Conservation (phyloP, 139 green algal genomes). For the Tetradesmus obliquus region DNA sequence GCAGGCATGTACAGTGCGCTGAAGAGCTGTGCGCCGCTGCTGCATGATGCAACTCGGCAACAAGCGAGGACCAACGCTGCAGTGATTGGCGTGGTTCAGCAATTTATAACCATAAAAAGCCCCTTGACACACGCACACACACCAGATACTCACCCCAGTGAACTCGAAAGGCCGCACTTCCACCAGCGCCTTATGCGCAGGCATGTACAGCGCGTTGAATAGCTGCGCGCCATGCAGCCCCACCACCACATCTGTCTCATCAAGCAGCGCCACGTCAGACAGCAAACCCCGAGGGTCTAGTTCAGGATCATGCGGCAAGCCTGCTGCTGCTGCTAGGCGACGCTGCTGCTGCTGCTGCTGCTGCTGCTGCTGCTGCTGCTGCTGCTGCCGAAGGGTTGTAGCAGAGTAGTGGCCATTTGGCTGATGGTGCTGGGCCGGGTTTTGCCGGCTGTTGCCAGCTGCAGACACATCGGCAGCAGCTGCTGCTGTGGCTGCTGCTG, state of each 20-base stretch:
- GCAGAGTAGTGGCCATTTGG: background rate
- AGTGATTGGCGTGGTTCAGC: too few relatives aligned
- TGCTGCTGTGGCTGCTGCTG: background rate
- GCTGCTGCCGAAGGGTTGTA: background rate
- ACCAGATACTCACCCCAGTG: background rate
- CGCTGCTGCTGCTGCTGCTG: background rate
- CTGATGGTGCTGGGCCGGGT: background rate
- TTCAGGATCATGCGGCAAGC: background rate
- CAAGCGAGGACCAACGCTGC: background rate
- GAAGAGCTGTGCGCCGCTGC: background rate
- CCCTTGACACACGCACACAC: too few relatives aligned
- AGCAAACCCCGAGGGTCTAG: slow-evolving; percentile 6
- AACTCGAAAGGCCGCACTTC: slow-evolving; percentile 15
- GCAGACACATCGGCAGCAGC: background rate
- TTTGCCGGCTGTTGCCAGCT: background rate
- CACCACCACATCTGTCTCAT: slow-evolving; percentile 21
- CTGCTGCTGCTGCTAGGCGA: background rate
- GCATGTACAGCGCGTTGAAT: slow-evolving; percentile 25
- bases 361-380: background rate
- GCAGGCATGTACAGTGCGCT: background rate
- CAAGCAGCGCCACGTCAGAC: background rate
- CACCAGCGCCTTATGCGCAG: slow-evolving; percentile 1
- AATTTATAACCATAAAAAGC: too few relatives aligned
- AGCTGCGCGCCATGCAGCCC: slow-evolving; percentile 31
- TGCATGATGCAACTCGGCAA: background rate